Conservation (phyloP, 768 basidiomycete species). For the Hysterangium stoloniferum region DNA sequence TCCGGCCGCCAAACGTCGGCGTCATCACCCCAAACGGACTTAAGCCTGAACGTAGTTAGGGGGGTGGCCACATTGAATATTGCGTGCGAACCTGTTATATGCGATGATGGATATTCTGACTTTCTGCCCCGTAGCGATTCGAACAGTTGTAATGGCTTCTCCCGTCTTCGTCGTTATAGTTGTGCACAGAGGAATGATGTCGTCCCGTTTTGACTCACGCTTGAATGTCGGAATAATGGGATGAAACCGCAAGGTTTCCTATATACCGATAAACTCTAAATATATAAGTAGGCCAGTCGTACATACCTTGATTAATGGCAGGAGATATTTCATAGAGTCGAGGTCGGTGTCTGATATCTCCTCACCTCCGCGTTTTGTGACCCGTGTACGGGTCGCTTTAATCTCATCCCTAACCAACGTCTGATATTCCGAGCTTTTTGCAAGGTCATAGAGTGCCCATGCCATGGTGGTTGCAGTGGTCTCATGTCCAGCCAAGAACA, state of each 20-base stretch:
- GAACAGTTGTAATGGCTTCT: slow-evolving; percentile 33
- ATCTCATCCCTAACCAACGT: neutral
- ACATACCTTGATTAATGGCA: slow-evolving; percentile 25
- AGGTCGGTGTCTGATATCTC: slow-evolving; percentile 25
- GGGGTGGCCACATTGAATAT: neutral
- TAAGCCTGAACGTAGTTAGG: neutral
- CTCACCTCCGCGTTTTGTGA: slow-evolving; percentile 19
- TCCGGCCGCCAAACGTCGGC: neutral
- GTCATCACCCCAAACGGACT: neutral
- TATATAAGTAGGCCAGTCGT: neutral
- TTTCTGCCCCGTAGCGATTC: slow-evolving; percentile 43
- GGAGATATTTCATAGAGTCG: slow-evolving; percentile 25
- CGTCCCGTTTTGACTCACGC: slow-evolving; percentile 43
- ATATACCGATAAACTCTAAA: neutral
- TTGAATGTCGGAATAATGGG: slow-evolving; percentile 47
- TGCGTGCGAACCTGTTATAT: slow-evolving; percentile 39
- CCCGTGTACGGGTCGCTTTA: slow-evolving; percentile 15
- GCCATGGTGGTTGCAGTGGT: slow-evolving; percentile 24
- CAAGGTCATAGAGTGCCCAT: slow-evolving; percentile 28
- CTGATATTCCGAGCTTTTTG: slow-evolving; percentile 20
- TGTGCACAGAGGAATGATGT: slow-evolving; percentile 49
- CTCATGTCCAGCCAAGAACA: slow-evolving; percentile 22
- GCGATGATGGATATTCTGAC: slow-evolving; percentile 45
- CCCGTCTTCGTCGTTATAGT: slow-evolving; percentile 43
- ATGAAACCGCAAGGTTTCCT: slow-evolving; percentile 48